Evolutionary conservation across 805 yeast genomes (phyloP).

Genomic region (Candida ponderosae): DNA sequence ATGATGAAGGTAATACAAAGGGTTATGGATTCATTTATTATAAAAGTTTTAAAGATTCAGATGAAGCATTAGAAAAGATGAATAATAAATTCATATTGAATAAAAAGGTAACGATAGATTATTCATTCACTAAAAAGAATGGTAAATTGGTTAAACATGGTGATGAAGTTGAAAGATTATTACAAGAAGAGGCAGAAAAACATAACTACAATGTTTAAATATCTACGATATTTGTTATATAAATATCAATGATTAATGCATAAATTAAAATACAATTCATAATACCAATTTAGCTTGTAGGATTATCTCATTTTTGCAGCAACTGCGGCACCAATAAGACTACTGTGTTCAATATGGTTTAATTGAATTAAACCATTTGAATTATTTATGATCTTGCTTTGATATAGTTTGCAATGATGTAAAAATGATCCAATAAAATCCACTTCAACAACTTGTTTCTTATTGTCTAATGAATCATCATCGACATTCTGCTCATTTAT

Average conservation of each 20-base stretch:
- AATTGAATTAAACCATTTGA: constrained; percentile 29
- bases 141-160: constrained; percentile 61
- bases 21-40: constrained; percentile 65
- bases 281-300: too few species aligned
- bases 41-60: constrained; percentile 60
- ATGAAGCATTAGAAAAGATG: constrained; percentile 62
- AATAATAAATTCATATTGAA: constrained; percentile 66
- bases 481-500: not conserved
- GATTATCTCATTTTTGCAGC: constrained; percentile 30
- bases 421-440: constrained; percentile 48
- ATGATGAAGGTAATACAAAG: constrained; percentile 38
- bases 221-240: too few species aligned
- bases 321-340: constrained; percentile 47
- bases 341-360: constrained; percentile 34
- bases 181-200: constrained; percentile 56
- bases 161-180: constrained; percentile 63
- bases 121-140: constrained; percentile 56
- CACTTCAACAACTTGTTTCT: constrained; percentile 23
- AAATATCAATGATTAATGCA: too few species aligned
- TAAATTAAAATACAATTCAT: too few species aligned
- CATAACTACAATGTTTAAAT: constrained; percentile 19
- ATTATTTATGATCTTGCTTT: constrained; percentile 19
- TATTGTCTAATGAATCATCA: constrained; percentile 9
- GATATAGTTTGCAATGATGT: constrained; percentile 28
- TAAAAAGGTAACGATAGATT: constrained; percentile 48